These are phyloP conservation scores for Fusarium sublunatum DNA, from an alignment of 2,329 filamentous ascomycete species.

Conservation along the genomic window DNA sequence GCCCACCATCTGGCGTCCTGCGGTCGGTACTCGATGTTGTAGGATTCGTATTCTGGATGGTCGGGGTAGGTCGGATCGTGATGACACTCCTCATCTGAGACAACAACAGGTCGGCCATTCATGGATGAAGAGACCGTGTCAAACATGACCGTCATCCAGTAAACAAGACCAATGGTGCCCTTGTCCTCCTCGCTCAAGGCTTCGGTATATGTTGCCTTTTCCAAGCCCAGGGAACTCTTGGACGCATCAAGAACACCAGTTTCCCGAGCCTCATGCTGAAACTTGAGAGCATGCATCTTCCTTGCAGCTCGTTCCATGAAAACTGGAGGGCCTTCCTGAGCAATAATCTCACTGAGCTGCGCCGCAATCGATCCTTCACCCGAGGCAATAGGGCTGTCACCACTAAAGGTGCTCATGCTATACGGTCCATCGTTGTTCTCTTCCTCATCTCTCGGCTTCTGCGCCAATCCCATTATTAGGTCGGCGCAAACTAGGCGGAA, in stretches of 20 bases:
- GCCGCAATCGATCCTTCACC: constrained; percentile 44
- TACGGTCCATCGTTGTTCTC: constrained; percentile 31
- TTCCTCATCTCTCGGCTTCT: constrained; percentile 49
- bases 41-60: constrained; percentile 34
- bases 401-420: constrained; percentile 32
- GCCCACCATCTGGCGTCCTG: constrained; percentile 49
- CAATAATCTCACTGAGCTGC: constrained; percentile 49
- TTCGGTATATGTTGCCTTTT: constrained; percentile 38
- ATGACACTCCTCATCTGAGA: constrained; percentile 56
- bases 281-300: constrained; percentile 55
- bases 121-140: constrained; percentile 68
- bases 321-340: constrained; percentile 45
- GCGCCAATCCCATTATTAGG: constrained; percentile 54
- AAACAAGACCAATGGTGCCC: constrained; percentile 65
- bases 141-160: constrained; percentile 70
- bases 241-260: constrained; percentile 43
- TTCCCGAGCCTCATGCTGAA: constrained; percentile 48
- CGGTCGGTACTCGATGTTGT: constrained; percentile 35
- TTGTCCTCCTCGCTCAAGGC: constrained; percentile 48
- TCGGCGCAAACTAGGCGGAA: constrained; percentile 56
- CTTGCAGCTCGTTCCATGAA: constrained; percentile 53
- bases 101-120: constrained; percentile 53
- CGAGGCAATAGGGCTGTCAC: constrained; percentile 34
- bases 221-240: constrained; percentile 43
- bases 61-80: constrained; percentile 48